phyloP scores from a whole-genome alignment of 2,329 filamentous ascomycete species.

The Ophiostoma fasciatum region DNA sequence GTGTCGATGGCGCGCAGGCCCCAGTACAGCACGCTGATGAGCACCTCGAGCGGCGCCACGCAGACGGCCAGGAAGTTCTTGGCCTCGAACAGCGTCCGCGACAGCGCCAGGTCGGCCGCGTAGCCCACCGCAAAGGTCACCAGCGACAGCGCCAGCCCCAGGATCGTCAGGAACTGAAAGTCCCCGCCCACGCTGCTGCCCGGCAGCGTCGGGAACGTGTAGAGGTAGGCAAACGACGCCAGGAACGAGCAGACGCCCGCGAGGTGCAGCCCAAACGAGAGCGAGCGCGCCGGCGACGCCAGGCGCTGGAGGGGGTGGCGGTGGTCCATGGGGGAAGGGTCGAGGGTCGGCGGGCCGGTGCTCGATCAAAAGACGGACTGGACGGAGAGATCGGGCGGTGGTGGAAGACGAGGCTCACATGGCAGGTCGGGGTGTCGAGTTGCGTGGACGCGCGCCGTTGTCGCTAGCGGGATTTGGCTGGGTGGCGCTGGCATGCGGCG shows the following conservation, averaged over 20 bases:
- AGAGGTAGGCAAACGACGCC: conserved; percentile 37
- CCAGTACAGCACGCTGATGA: conserved; percentile 64
- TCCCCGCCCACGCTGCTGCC: conserved; percentile 50
- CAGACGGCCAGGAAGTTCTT: conserved; percentile 56
- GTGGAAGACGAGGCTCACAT: too few species aligned
- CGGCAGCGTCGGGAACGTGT: conserved; percentile 33
- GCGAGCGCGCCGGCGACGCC: conserved; percentile 45
- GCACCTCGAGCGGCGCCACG: conserved; percentile 52
- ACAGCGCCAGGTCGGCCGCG: conserved; percentile 48
- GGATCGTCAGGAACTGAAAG: conserved; percentile 60
- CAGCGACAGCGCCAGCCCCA: conserved; percentile 48
- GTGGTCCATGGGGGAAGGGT: conserved; percentile 19
- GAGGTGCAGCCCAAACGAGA: conserved; percentile 48
- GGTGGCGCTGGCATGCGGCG: too few species aligned
- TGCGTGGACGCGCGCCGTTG: too few species aligned
- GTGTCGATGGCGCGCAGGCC: conserved; percentile 44
- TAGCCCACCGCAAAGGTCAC: conserved; percentile 46
- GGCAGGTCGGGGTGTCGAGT: too few species aligned
- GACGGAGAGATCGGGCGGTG: too few species aligned
- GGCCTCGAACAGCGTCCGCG: conserved; percentile 39
- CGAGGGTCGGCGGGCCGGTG: background rate
- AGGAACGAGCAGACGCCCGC: conserved; percentile 36
- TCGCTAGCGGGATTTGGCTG: too few species aligned
- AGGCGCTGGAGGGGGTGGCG: conserved; percentile 51
- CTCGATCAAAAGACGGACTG: too few species aligned